Evolutionary conservation across 148 eudicot species (phyloP).

Genomic region (Rhododendron henanense): DNA sequence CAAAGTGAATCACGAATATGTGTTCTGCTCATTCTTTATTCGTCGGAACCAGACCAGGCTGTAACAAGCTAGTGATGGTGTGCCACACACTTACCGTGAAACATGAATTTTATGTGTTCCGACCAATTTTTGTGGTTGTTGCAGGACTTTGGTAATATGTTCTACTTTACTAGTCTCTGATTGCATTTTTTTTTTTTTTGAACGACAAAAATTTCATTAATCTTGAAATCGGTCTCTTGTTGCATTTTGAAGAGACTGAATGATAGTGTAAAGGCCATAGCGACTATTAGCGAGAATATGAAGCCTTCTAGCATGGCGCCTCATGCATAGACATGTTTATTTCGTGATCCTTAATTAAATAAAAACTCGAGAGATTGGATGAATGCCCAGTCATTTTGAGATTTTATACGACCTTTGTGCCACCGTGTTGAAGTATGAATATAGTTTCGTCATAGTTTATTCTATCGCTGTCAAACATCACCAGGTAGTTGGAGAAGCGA

Average conservation of each 20-base stretch:
- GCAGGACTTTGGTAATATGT: not conserved
- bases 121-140: not conserved
- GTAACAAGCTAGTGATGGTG: not conserved
- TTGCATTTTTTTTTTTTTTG: too few relatives aligned
- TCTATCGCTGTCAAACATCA: not conserved
- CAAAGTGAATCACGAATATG: not conserved
- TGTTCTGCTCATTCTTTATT: not conserved
- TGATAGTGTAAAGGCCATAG: not conserved
- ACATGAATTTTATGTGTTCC: not conserved
- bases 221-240: too few relatives aligned
- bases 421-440: not conserved
- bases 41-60: not conserved
- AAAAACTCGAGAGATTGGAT: not conserved
- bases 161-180: not conserved
- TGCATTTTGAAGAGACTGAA: not conserved
- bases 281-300: not conserved
- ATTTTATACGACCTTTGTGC: not conserved
- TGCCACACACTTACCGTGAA: not conserved
- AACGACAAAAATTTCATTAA: too few relatives aligned
- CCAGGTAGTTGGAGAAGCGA: too few relatives aligned
- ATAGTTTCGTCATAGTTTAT: not conserved
- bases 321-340: too few relatives aligned
- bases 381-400: too few relatives aligned
- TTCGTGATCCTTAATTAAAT: not conserved
- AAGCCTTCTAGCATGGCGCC: too few relatives aligned